Conservation (phyloP, 352 stramenopile genomes). For the Globisporangium takayamanum region DNA sequence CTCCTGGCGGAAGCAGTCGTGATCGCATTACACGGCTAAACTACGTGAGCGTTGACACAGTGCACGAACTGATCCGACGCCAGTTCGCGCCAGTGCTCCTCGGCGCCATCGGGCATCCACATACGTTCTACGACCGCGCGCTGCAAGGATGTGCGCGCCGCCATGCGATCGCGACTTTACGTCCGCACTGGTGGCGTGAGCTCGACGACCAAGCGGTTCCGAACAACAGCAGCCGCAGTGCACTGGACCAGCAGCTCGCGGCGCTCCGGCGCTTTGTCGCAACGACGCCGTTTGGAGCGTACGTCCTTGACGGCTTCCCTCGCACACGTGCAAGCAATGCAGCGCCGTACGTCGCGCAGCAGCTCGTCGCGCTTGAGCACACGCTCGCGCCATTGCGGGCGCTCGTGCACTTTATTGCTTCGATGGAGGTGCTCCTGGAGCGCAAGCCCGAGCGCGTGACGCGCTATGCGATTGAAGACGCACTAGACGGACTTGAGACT, state of each 20-base stretch:
- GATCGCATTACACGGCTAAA: conserved; percentile 7
- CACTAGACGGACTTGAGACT: conserved; percentile 34
- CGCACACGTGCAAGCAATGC: not conserved
- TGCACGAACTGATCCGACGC: conserved; percentile 7
- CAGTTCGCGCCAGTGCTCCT: conserved; percentile 25
- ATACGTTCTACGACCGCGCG: conserved; percentile 38
- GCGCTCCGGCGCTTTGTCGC: conserved; percentile 20
- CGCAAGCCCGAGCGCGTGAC: conserved; percentile 19
- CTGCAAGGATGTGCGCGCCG: conserved; percentile 8
- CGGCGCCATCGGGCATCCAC: conserved; percentile 30
- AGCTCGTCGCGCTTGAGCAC: conserved; percentile 35
- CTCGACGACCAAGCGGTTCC: not conserved
- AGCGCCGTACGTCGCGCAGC: conserved; percentile 38
- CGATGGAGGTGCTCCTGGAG: conserved; percentile 39
- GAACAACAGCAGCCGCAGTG: no score
- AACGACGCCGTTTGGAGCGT: conserved; percentile 13
- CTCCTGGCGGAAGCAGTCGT: not conserved
- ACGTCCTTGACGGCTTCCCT: conserved; percentile 44
- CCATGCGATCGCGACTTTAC: not conserved
- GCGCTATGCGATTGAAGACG: conserved; percentile 30
- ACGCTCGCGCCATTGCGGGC: conserved; percentile 16
- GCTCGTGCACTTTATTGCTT: conserved; percentile 33
- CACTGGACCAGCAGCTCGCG: conserved; percentile 2
- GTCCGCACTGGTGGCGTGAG: not conserved
- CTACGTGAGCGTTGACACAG: conserved; percentile 2